Conservation (phyloP, 31 red algal species). For the Endocladia muricata region DNA sequence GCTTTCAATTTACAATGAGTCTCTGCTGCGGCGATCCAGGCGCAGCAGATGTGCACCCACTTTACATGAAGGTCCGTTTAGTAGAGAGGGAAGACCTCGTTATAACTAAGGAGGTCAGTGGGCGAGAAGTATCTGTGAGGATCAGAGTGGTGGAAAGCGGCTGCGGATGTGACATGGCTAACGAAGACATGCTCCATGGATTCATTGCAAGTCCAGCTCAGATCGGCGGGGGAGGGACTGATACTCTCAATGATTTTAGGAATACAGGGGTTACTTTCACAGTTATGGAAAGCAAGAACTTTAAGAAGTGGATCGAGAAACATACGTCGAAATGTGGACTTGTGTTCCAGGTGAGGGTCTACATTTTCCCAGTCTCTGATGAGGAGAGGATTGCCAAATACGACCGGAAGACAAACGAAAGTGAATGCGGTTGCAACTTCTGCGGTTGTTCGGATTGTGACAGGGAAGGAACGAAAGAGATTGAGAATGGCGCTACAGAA, state of each 20-base stretch:
- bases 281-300: slow-evolving; percentile 24
- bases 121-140: slow-evolving; percentile 23
- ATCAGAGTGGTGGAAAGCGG: slow-evolving; percentile 38
- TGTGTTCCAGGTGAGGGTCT: slow-evolving; percentile 26
- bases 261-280: slow-evolving; percentile 9
- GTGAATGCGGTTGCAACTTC: no score
- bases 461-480: no score
- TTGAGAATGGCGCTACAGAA: no score
- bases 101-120: not conserved
- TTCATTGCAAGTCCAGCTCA: slow-evolving; percentile 17
- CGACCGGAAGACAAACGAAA: no score
- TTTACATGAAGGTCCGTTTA: slow-evolving; percentile 30
- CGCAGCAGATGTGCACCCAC: slow-evolving; percentile 6
- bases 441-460: no score
- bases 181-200: slow-evolving; percentile 4
- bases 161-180: slow-evolving; percentile 22
- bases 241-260: slow-evolving; percentile 4
- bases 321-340: slow-evolving; percentile 20
- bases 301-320: slow-evolving; percentile 31
- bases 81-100: slow-evolving; percentile 7
- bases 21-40: slow-evolving; percentile 9
- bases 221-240: slow-evolving; percentile 1
- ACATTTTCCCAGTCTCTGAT: slow-evolving; percentile 13
- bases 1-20: slow-evolving; percentile 36
- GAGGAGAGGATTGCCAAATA: not conserved